Evolutionary conservation across 179 eudicot species (phyloP), one percentile per base, ranked within the genome.

Genomic region (Beta corolliflora): DNA sequence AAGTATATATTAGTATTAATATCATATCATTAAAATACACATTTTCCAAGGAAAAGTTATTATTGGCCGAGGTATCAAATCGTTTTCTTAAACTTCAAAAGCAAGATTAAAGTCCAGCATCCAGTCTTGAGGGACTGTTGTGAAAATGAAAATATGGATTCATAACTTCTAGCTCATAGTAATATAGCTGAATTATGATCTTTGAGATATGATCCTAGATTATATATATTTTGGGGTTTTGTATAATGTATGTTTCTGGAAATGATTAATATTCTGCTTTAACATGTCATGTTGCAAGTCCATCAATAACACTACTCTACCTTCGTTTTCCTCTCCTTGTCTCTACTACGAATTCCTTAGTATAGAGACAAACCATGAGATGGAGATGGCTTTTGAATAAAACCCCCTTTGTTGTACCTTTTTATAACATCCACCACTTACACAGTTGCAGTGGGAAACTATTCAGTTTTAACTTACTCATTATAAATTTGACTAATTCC

Each of bases 341-440:
- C 86, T 67, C 18, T 73, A 77, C 80, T 67, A 67, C 78, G 45
- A 44, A 75, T 68, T 59, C 41, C 50, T 66, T 76, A 73, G 77
- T 75, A 84, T 64, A 80, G 19, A 82, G 85, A 84, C 87, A 81
- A 80, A 81, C 83, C 48, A 80, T 31, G n/a, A 45, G 59, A 84
- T 84, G 86, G 72, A 81, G 44, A 67, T 83, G 76, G 41, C 82
- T 69, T 74, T 78, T 73, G 61, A 52, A 66, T 65, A 63, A 56
- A 79, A 50, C 70, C 68, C 79, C 76, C 41, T 75, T 84, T 86
- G 85, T 81, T 81, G 50, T 76, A 41, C 79, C 83, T 87, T 84
- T 73, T 71, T 41, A 61, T 53, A 82, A 82, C 89, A 87, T 82
- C 76, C 59, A 58, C 80, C 82, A 86, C 85, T 76, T 13, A 48